These are phyloP conservation scores for Calvatia gigantea DNA, from an alignment of 768 basidiomycete species.

Conservation along the genomic window DNA sequence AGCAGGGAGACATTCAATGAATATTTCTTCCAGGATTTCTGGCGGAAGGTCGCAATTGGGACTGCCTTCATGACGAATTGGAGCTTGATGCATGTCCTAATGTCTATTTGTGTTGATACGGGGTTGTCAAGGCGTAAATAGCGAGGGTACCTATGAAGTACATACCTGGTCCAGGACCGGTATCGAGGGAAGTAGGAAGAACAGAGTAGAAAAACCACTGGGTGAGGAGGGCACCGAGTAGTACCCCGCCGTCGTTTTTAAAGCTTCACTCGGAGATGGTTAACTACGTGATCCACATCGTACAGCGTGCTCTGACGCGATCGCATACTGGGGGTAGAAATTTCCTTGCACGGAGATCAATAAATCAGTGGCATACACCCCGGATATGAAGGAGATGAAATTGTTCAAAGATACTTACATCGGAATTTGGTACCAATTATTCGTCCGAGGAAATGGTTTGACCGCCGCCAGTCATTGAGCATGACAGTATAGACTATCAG, in stretches of 20 bases:
- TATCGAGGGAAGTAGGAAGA: no score
- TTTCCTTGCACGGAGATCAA: background rate
- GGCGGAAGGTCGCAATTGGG: background rate
- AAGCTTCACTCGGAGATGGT: background rate
- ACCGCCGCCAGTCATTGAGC: no score
- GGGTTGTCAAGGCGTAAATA: background rate
- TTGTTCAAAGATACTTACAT: no score
- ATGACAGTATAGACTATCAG: no score
- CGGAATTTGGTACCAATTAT: no score
- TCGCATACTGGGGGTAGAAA: background rate
- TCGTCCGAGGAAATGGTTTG: no score
- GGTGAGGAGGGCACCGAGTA: background rate
- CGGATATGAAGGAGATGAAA: no score
- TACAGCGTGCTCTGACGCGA: background rate
- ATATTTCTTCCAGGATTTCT: slow-evolving; percentile 8
- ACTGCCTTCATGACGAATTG: background rate
- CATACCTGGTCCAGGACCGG: no score
- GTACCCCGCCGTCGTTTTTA: background rate
- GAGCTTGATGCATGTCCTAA: background rate
- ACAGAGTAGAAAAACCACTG: no score
- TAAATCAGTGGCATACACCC: background rate
- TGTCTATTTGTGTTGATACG: background rate
- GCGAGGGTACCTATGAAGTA: background rate
- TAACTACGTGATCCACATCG: background rate
- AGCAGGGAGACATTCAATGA: background rate